Evolutionary conservation across 73 alveolate species (phyloP).

Genomic region (Loxodes magnus): DNA sequence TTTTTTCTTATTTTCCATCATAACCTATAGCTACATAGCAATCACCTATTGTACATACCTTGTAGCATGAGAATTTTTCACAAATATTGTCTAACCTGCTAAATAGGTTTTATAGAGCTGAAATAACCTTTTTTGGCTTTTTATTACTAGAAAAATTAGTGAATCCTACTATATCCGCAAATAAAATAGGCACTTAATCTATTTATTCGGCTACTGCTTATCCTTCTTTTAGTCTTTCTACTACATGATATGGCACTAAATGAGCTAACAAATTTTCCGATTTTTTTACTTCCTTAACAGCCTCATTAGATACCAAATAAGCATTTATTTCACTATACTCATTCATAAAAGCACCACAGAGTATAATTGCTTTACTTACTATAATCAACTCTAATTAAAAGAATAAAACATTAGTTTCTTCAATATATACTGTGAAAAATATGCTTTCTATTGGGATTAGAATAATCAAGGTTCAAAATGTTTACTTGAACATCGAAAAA

Average conservation of each 20-base stretch:
- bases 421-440: too few relatives aligned
- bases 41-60: conserved; percentile 67
- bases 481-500: too few relatives aligned
- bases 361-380: too few relatives aligned
- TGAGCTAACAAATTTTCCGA: conserved; percentile 48
- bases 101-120: conserved; percentile 75
- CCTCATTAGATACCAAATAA: conserved; percentile 26
- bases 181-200: conserved; percentile 81
- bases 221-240: conserved; percentile 44
- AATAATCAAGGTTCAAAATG: too few relatives aligned
- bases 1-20: conserved; percentile 50
- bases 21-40: conserved; percentile 70
- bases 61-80: conserved; percentile 60
- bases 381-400: too few relatives aligned
- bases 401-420: too few relatives aligned
- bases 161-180: conserved; percentile 82
- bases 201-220: conserved; percentile 64
- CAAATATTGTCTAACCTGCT: conserved; percentile 88
- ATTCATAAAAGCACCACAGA: too few relatives aligned
- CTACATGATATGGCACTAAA: conserved; percentile 55
- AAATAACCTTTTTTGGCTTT: conserved; percentile 87
- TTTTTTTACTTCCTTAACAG: conserved; percentile 30
- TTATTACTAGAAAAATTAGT: conserved; percentile 63
- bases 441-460: too few relatives aligned
- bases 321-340: too few relatives aligned